phyloP scores from a whole-genome alignment of 371 early-diverging fungal species.

The Apophysomyces variabilis region DNA sequence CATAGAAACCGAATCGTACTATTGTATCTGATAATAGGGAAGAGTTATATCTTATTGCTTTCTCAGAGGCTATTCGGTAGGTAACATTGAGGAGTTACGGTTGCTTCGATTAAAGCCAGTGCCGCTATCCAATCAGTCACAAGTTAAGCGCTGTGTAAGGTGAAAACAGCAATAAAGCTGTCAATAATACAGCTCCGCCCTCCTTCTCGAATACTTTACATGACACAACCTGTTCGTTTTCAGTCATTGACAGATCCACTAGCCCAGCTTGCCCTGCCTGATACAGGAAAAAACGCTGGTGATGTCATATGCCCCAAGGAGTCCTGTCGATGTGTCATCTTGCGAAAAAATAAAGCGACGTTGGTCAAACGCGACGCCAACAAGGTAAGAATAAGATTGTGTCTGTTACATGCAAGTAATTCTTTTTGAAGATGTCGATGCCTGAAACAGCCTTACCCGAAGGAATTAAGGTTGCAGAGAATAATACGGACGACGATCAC shows the following conservation, averaged over 20 bases:
- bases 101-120: too few species aligned
- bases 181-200: not conserved
- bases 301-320: constrained; percentile 50
- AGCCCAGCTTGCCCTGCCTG: constrained; percentile 24
- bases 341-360: constrained; percentile 39
- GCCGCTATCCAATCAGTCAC: too few species aligned
- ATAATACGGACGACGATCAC: constrained; percentile 24
- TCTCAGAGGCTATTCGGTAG: too few species aligned
- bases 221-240: constrained; percentile 26
- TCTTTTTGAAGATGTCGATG: constrained; percentile 25
- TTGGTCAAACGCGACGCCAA: constrained; percentile 44
- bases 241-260: constrained; percentile 31
- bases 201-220: not conserved
- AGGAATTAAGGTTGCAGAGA: constrained; percentile 4
- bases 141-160: too few species aligned
- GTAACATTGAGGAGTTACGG: too few species aligned
- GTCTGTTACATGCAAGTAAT: not conserved
- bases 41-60: too few species aligned
- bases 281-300: constrained; percentile 31
- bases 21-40: too few species aligned
- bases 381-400: constrained; percentile 30
- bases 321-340: constrained; percentile 41
- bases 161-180: too few species aligned
- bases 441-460: constrained; percentile 31
- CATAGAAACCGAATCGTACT: too few species aligned